phyloP scores from a whole-genome alignment of 805 yeast species.

The Yarrowia sp. region DNA sequence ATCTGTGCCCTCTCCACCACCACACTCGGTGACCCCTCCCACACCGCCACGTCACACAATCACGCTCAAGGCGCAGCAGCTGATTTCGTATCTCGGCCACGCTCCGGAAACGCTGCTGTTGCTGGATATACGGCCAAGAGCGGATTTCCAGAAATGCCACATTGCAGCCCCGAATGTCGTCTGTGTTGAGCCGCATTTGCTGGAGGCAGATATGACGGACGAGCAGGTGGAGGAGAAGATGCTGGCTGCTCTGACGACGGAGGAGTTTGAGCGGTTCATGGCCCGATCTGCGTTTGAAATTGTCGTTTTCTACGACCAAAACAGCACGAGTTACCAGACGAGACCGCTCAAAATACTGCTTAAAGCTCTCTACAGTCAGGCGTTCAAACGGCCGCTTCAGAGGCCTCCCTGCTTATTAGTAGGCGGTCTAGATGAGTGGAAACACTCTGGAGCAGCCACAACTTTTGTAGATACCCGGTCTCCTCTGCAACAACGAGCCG shows the following conservation, averaged over 20 bases:
- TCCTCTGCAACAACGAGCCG: constrained; percentile 40
- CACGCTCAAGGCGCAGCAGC: constrained; percentile 12
- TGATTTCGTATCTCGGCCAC: constrained; percentile 9
- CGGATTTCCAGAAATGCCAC: constrained; percentile 68
- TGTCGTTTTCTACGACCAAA: constrained; percentile 69
- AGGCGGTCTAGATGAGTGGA: constrained; percentile 62
- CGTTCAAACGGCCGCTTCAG: constrained; percentile 52
- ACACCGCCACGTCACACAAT: constrained; percentile 25
- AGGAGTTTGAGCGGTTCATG: constrained; percentile 62
- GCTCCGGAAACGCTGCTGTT: constrained; percentile 67
- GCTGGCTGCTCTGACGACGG: constrained; percentile 58
- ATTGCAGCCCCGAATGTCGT: constrained; percentile 64
- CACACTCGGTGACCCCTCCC: constrained; percentile 5
- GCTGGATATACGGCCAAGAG: constrained; percentile 72
- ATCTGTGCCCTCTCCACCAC: constrained; percentile 5
- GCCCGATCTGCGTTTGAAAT: constrained; percentile 63
- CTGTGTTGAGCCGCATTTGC: constrained; percentile 76
- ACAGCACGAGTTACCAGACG: constrained; percentile 40
- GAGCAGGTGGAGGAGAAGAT: constrained; percentile 71
- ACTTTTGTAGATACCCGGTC: constrained; percentile 4
- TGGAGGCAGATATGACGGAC: constrained; percentile 61
- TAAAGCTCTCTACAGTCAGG: constrained; percentile 52
- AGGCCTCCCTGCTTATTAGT: constrained; percentile 56
- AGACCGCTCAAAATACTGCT: constrained; percentile 47
- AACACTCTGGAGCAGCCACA: constrained; percentile 3